Base-by-base conservation (phyloP, 306 rosid species). In the Inga leiocalycina region DNA sequence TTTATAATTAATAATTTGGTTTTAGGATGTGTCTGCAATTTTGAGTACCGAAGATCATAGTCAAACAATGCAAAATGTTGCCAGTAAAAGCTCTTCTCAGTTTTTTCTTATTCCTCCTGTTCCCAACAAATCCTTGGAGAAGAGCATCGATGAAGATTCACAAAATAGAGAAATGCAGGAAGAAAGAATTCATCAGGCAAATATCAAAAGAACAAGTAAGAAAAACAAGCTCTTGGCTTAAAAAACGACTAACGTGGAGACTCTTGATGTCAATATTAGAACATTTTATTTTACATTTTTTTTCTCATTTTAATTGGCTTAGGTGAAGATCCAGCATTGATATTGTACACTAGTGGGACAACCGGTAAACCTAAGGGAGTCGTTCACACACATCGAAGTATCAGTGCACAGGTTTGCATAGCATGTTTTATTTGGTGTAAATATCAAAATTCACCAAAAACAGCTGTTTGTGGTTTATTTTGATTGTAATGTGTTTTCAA, bases 311-410 rank as follows among this genome's bases (percentile, higher is more conserved):
- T 75, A 65, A 57, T 61, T 87, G 83, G 52, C 83, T 49, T 80
- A 93, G 99, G 90, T 90, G 98, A 92, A 82, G 97, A 93, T 88
- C 94, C 97, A 13, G 98, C 99, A 57, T 85, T 96, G 78, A 88
- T 96, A 68, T 81, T 96, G 78, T 93, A 96, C 81, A 96, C 99
- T 34, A 93, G 99, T 46, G 99, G 99, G 52, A 96, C 99, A 70
- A 96, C 99, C 6, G 99, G 99, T 77, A 96, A 93, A 90, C 99
- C 98, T 16, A 96, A 96, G 85, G 99, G 99, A 80, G 99, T 90
- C 84, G 97, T 96, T 78, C 99, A 96, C 87, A 96, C 99, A 1
- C 99, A 96, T 86, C 79, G 79, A 84, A 89, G 98, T 89, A 90
- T 96, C 61, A 61, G 84, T 82, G 85, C 98, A 35, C 99, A 96